Conservation (phyloP, 2,329 filamentous ascomycete genomes). For the Penicillium sp. region DNA sequence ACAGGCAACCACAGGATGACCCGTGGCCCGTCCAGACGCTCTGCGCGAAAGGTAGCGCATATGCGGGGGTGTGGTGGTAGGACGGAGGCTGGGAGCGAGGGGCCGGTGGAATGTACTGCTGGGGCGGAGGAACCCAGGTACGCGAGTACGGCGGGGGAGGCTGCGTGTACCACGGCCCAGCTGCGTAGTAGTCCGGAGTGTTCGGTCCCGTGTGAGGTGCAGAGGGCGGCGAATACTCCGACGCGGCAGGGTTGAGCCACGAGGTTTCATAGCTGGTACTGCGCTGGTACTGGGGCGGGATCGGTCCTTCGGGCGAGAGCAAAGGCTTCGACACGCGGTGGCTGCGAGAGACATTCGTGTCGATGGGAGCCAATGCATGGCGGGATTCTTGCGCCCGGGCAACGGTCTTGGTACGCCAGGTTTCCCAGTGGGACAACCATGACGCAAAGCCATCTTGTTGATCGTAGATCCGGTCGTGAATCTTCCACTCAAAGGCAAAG, state of each 20-base stretch:
- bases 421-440: conserved; percentile 60
- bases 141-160: conserved; percentile 36
- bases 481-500: conserved; percentile 67
- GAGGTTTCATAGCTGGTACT: conserved; percentile 47
- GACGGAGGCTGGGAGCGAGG: conserved; percentile 40
- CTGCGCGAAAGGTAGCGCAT: conserved; percentile 39
- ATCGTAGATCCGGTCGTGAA: conserved; percentile 75
- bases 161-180: conserved; percentile 38
- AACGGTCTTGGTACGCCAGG: conserved; percentile 48
- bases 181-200: conserved; percentile 41
- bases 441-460: conserved; percentile 59
- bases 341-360: conserved; percentile 54
- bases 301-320: conserved; percentile 42
- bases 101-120: conserved; percentile 31
- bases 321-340: conserved; percentile 42
- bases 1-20: conserved; percentile 41
- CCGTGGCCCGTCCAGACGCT: conserved; percentile 43
- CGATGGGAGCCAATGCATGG: conserved; percentile 52
- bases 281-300: no score
- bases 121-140: conserved; percentile 32
- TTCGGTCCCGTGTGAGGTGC: conserved; percentile 42
- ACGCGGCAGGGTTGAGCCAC: conserved; percentile 42
- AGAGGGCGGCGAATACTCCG: conserved; percentile 45
- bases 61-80: conserved; percentile 43
- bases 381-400: conserved; percentile 41